These are phyloP conservation scores for Murraya koenigii DNA, from an alignment of 345 rosid species.

Conservation along the genomic window DNA sequence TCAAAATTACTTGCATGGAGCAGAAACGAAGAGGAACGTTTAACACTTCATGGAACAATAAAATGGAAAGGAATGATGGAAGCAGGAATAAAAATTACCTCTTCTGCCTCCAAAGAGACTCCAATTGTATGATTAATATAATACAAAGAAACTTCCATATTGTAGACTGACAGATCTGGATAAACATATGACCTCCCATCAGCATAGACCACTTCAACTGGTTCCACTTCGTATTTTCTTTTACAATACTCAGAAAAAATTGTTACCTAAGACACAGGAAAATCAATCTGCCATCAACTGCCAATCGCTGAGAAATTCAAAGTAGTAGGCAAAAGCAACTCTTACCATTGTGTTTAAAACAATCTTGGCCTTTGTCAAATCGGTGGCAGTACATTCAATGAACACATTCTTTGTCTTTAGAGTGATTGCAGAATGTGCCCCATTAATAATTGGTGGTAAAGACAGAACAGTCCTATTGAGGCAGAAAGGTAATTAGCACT, in stretches of 20 bases:
- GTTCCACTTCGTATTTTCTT: slow-evolving; percentile 81
- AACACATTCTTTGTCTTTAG: slow-evolving; percentile 89
- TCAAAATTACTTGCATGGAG: neutral
- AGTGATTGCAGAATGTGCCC: slow-evolving; percentile 93
- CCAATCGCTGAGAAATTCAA: slow-evolving; percentile 12
- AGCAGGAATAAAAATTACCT: slow-evolving; percentile 46
- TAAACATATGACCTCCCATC: slow-evolving; percentile 58
- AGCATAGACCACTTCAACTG: slow-evolving; percentile 74
- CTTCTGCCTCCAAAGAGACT: slow-evolving; percentile 60
- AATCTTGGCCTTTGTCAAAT: slow-evolving; percentile 87
- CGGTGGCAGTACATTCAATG: slow-evolving; percentile 95
- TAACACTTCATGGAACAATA: neutral
- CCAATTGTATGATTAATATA: slow-evolving; percentile 74
- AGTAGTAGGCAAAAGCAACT: slow-evolving; percentile 10
- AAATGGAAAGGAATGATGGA: neutral
- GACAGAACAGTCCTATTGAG: slow-evolving; percentile 69
- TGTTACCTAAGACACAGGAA: slow-evolving; percentile 56
- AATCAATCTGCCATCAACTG: slow-evolving; percentile 2
- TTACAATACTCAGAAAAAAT: slow-evolving; percentile 69
- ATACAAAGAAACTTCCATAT: slow-evolving; percentile 81
- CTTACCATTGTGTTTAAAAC: slow-evolving; percentile 89
- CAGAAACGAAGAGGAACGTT: neutral
- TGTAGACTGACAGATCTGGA: slow-evolving; percentile 75
- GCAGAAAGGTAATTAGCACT: slow-evolving; percentile 21
- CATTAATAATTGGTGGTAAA: slow-evolving; percentile 89